These are phyloP conservation scores for Mucor saturninus DNA, from an alignment of 371 early-diverging fungal species.

Conservation along the genomic window DNA sequence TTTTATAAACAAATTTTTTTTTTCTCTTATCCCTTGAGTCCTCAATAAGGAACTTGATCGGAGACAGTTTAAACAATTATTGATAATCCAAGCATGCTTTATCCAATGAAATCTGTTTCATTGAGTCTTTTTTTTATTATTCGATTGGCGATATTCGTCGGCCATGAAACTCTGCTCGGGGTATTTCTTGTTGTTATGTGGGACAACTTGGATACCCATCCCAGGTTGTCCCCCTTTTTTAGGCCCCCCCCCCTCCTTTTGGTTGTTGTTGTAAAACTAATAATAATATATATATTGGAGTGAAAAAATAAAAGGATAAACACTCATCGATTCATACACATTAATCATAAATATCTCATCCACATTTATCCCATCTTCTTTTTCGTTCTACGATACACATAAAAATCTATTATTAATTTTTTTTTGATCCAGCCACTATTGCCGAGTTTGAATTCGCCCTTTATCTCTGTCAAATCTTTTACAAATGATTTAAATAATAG, in stretches of 20 bases:
- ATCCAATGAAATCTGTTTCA: slow-evolving; percentile 10
- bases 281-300: neutral
- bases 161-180: slow-evolving; percentile 9
- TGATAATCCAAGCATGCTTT: slow-evolving; percentile 6
- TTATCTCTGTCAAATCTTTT: too few relatives aligned
- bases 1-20: neutral
- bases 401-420: too few relatives aligned
- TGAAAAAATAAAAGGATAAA: neutral
- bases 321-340: too few relatives aligned
- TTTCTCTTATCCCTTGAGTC: neutral
- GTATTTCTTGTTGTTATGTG: neutral
- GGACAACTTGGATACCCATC: too few relatives aligned
- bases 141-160: neutral
- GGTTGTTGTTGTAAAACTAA: neutral
- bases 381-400: too few relatives aligned
- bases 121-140: neutral
- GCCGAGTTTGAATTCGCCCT: too few relatives aligned
- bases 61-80: slow-evolving; percentile 13
- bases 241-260: too few relatives aligned
- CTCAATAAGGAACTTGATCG: slow-evolving; percentile 18
- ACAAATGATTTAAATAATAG: too few relatives aligned
- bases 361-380: too few relatives aligned
- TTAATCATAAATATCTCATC: too few relatives aligned
- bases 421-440: too few relatives aligned
- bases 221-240: too few relatives aligned